Evolutionary conservation across 148 eudicot species (phyloP).

Genomic region (Agrostemma githago): DNA sequence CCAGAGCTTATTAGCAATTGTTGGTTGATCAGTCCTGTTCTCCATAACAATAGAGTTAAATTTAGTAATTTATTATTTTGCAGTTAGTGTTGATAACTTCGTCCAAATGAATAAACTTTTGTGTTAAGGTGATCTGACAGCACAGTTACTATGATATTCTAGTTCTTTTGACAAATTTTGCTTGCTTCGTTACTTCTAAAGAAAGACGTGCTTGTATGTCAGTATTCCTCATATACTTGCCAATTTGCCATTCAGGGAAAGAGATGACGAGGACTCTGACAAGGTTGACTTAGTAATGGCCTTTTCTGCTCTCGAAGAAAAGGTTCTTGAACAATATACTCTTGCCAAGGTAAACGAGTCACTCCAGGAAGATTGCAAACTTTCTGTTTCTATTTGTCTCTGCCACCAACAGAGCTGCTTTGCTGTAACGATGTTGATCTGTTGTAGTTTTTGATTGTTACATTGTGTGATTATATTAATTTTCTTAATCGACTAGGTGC

Average conservation of each 20-base stretch:
- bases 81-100: no score
- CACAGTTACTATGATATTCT: background rate
- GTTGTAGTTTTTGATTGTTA: no score
- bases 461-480: no score
- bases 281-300: slow-evolving; percentile 66
- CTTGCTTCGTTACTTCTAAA: background rate
- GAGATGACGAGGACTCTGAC: slow-evolving; percentile 76
- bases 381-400: background rate
- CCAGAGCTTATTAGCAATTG: no score
- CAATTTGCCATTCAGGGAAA: slow-evolving; percentile 38
- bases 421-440: background rate
- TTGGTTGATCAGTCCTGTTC: no score
- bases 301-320: slow-evolving; percentile 86
- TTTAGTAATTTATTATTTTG: no score
- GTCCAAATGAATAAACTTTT: no score
- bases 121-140: no score
- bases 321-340: slow-evolving; percentile 84
- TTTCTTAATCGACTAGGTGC: background rate
- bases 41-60: no score
- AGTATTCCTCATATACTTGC: slow-evolving; percentile 8
- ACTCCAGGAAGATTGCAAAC: background rate
- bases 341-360: slow-evolving; percentile 61
- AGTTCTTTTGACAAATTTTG: background rate
- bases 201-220: background rate
- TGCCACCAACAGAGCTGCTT: background rate